Evolutionary conservation across 257 asterid species (phyloP).

Genomic region (Scutellaria galericulata): DNA sequence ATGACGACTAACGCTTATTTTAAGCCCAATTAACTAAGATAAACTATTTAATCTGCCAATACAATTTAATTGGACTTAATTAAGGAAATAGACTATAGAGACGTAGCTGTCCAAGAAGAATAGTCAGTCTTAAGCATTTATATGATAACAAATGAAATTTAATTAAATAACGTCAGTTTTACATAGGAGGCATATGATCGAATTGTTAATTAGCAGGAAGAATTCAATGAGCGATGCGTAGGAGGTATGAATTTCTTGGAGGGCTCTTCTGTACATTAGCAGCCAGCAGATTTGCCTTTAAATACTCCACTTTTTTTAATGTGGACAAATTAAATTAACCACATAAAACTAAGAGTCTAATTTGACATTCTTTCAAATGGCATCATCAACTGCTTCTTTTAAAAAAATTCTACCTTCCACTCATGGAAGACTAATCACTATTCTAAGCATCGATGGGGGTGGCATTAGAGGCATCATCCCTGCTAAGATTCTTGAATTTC

Average conservation of each 20-base stretch:
- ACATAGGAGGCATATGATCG: not conserved
- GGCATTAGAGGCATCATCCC: slow-evolving; percentile 78
- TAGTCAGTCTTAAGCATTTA: too few species aligned
- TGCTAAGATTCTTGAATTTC: slow-evolving; percentile 52
- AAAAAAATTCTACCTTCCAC: slow-evolving; percentile 43
- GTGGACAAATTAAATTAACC: too few species aligned
- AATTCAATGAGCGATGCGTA: not conserved
- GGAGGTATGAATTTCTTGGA: too few species aligned
- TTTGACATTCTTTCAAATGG: slow-evolving; percentile 27
- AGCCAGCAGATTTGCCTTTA: slow-evolving; percentile 22
- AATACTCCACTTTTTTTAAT: slow-evolving; percentile 16
- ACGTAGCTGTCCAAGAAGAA: too few species aligned
- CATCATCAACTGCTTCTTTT: slow-evolving; percentile 31
- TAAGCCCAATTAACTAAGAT: too few species aligned
- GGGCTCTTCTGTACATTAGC: not conserved
- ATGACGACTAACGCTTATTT: too few species aligned
- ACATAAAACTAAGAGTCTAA: not conserved
- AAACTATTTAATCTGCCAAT: too few species aligned
- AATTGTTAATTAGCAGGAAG: not conserved
- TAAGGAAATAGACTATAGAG: too few species aligned
- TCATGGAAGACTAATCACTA: slow-evolving; percentile 47
- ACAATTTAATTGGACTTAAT: too few species aligned
- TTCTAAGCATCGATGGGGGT: slow-evolving; percentile 83
- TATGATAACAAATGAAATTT: too few species aligned
- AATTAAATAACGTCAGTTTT: not conserved